Evolutionary conservation across 2,329 filamentous ascomycete genomes (phyloP).

Genomic region (Ascomycota sp.): DNA sequence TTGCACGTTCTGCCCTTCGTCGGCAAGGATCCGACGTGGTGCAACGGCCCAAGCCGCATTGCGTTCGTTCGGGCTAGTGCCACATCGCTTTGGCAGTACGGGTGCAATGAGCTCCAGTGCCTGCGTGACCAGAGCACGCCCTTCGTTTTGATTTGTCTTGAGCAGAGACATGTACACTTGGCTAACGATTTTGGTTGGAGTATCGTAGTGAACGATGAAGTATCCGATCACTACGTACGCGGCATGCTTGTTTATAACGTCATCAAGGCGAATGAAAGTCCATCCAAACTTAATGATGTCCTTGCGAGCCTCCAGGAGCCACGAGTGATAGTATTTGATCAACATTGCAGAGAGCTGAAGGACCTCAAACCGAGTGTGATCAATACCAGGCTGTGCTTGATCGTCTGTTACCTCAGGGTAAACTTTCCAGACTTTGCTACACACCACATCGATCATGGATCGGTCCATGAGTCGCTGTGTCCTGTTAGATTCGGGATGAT

Average conservation of each 20-base stretch:
- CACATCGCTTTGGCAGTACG: slow-evolving; percentile 70
- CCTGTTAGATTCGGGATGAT: slow-evolving; percentile 30
- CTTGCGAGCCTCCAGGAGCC: slow-evolving; percentile 80
- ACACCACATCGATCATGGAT: slow-evolving; percentile 71
- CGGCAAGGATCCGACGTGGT: slow-evolving; percentile 73
- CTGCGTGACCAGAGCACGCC: slow-evolving; percentile 77
- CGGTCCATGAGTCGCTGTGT: slow-evolving; percentile 65
- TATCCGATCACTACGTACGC: slow-evolving; percentile 94
- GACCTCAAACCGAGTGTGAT: slow-evolving; percentile 90
- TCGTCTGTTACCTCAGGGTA: slow-evolving; percentile 68
- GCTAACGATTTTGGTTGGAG: slow-evolving; percentile 82
- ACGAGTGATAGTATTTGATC: slow-evolving; percentile 80
- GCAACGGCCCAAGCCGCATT: slow-evolving; percentile 78
- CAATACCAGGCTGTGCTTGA: slow-evolving; percentile 63
- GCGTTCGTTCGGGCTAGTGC: slow-evolving; percentile 46
- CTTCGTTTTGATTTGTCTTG: slow-evolving; percentile 88
- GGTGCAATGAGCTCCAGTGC: slow-evolving; percentile 90
- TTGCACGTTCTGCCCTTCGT: slow-evolving; percentile 86
- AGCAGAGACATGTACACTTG: slow-evolving; percentile 87
- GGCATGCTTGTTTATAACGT: slow-evolving; percentile 97
- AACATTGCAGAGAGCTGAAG: slow-evolving; percentile 87
- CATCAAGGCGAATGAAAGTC: slow-evolving; percentile 96
- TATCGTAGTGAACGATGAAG: slow-evolving; percentile 94
- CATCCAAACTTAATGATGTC: slow-evolving; percentile 98
- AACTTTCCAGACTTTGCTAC: slow-evolving; percentile 84